Evolutionary conservation across 495 filamentous ascomycete genomes (phyloP).

Genomic region (Hyphodiscus hymeniophilus): DNA sequence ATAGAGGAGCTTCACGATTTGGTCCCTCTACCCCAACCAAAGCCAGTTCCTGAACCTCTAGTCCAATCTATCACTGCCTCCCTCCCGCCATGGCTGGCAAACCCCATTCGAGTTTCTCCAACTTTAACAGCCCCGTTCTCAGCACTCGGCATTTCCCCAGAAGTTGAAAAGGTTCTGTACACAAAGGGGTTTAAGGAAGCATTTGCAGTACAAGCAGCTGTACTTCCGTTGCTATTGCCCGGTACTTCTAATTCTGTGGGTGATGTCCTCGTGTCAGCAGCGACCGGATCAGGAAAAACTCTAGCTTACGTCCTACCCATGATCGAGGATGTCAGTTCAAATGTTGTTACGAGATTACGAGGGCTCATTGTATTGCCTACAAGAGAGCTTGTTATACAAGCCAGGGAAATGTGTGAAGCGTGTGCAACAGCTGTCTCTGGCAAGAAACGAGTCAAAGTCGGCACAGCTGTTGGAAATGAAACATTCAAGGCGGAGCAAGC

Average conservation of each 20-base stretch:
- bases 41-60: constrained; percentile 43
- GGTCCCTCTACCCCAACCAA: constrained; percentile 70
- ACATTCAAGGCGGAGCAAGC: constrained; percentile 68
- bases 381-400: constrained; percentile 80
- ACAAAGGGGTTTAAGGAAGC: constrained; percentile 62
- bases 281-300: constrained; percentile 92
- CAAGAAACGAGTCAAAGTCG: constrained; percentile 62
- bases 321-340: constrained; percentile 58
- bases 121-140: constrained; percentile 52
- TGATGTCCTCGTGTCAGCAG: constrained; percentile 80
- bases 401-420: constrained; percentile 59
- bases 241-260: constrained; percentile 44
- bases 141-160: constrained; percentile 46
- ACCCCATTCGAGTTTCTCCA: constrained; percentile 56
- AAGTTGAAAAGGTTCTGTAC: constrained; percentile 52
- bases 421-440: constrained; percentile 43
- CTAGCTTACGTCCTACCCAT: constrained; percentile 85
- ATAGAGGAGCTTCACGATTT: constrained; percentile 54
- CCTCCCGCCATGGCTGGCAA: constrained; percentile 65
- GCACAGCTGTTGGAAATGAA: constrained; percentile 72
- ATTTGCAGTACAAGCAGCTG: constrained; percentile 75
- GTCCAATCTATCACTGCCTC: constrained; percentile 44
- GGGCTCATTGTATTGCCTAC: constrained; percentile 84
- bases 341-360: constrained; percentile 52
- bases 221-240: constrained; percentile 70